Evolutionary conservation across 2,329 filamentous ascomycete genomes (phyloP), one percentile per base, ranked within the genome.

Genomic region (Parafenestella ontariensis): DNA sequence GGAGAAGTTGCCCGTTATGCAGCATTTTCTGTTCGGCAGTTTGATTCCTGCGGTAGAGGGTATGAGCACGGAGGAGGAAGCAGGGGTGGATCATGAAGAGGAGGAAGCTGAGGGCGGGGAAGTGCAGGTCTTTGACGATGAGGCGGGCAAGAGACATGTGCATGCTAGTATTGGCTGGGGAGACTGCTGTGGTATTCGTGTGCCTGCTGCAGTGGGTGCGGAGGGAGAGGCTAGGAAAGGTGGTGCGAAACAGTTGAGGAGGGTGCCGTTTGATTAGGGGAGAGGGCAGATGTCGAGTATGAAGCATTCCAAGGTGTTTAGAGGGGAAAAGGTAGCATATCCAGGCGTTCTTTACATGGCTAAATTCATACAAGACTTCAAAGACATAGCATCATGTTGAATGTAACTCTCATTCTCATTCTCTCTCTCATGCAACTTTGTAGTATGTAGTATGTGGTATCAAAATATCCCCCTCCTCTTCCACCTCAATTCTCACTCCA

Each of bases 161-260:
- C 89, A 95, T 76, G 85, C 88, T 46, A 84, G 69, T 18, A 78
- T 81, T 49, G 83, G 82, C 40, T 99, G 95, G 91, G 94, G 94
- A 5, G 95, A 99, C 75, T 99, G 95, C 76, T 99, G 95, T 73
- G 95, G 95, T 23, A 99, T 99, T 76, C 94, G 96, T 68, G 95
- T 99, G 15, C 96, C 95, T 0, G 96, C 93, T 71, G 94, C 92
- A 48, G 84, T 98, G 52, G 96, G 93, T 24, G 96, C 95, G 0
- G 91, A 91, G 13, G 89, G 92, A 64, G 94, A 96, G 78, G 89
- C 90, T 83, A 89, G 85, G 81, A 98, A 96, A 80, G 82, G 82
- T 64, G 85, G 83, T 26, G 87, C 83, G 33, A 55, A 58, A 55
- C 78, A 80, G 15, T 73, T 96, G 64, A 84, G 91, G 61, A 85